Evolutionary conservation across 768 basidiomycete species (phyloP).

Genomic region (Boletus reticuloceps): DNA sequence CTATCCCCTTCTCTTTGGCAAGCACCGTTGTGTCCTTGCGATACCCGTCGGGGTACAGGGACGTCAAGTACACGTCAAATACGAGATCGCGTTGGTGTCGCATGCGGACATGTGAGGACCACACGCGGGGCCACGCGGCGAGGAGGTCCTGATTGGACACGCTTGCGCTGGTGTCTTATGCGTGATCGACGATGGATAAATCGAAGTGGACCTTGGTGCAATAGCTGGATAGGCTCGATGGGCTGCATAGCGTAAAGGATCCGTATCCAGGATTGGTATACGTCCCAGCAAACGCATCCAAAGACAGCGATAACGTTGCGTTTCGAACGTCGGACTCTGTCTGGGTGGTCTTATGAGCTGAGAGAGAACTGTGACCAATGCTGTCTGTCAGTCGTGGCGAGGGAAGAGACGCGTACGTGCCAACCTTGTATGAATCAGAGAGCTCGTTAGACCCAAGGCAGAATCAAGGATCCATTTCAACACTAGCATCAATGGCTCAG

Average conservation of each 20-base stretch:
- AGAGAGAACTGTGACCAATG: not conserved
- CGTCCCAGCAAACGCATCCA: slow-evolving; percentile 35
- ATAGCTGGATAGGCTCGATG: slow-evolving; percentile 18
- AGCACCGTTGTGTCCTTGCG: slow-evolving; percentile 36
- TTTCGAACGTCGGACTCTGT: not conserved
- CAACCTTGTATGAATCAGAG: slow-evolving; percentile 4
- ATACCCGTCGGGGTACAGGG: slow-evolving; percentile 37
- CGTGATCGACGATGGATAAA: slow-evolving; percentile 28
- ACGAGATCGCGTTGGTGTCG: slow-evolving; percentile 12
- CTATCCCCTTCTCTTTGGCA: slow-evolving; percentile 12
- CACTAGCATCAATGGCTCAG: slow-evolving; percentile 4
- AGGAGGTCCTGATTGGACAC: slow-evolving; percentile 19
- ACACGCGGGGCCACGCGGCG: slow-evolving; percentile 33
- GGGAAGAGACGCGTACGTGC: not conserved
- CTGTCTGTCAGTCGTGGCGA: not conserved
- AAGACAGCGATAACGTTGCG: not conserved
- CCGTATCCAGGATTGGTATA: slow-evolving; percentile 40
- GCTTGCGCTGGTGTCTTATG: not conserved
- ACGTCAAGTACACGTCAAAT: slow-evolving; percentile 23
- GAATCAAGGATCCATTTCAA: slow-evolving; percentile 23
- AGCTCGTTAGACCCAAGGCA: slow-evolving; percentile 9
- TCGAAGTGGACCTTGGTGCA: slow-evolving; percentile 26
- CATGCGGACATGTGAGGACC: slow-evolving; percentile 38
- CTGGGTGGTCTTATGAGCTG: not conserved
- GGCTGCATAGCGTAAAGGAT: slow-evolving; percentile 35